These are phyloP conservation scores for Cymbidium sinense DNA, from an alignment of 106 monocot species.

Conservation along the genomic window DNA sequence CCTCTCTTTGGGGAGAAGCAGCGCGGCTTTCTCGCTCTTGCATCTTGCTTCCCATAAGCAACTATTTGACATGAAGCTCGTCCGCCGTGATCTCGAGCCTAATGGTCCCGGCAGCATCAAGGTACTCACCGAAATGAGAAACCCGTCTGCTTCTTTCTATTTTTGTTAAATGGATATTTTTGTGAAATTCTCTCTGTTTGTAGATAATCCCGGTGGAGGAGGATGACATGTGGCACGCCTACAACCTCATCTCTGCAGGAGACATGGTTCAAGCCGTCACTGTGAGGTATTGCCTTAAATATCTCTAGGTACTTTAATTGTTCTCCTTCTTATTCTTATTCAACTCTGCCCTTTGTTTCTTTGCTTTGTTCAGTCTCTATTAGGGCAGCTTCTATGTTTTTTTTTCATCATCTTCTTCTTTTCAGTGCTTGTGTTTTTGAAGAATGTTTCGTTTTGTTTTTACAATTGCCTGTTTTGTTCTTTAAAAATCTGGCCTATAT, in stretches of 20 bases:
- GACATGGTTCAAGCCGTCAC: constrained; percentile 68
- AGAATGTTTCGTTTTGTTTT: not conserved
- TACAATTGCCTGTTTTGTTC: not conserved
- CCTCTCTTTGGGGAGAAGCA: no score
- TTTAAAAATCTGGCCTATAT: not conserved
- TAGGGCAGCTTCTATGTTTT: not conserved
- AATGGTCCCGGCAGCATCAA: constrained; percentile 66
- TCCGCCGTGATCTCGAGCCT: constrained; percentile 33
- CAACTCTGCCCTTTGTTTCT: not conserved
- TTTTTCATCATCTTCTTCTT: no score
- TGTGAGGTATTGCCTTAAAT: constrained; percentile 42
- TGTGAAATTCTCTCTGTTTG: not conserved
- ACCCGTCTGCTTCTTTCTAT: not conserved
- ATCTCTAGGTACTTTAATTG: not conserved
- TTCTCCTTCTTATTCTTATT: not conserved
- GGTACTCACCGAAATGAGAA: constrained; percentile 5
- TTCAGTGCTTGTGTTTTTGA: not conserved
- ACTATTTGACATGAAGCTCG: constrained; percentile 50
- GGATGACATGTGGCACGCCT: constrained; percentile 94
- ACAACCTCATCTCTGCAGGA: constrained; percentile 67
- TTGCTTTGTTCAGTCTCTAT: not conserved
- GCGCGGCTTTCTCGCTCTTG: no score
- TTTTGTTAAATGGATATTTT: not conserved
- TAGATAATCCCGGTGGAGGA: constrained; percentile 82
- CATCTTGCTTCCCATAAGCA: not conserved